Evolutionary conservation across 805 yeast species (phyloP), one percentile per base, ranked within the genome.

Genomic region (Zygoascus flipseniorum): DNA sequence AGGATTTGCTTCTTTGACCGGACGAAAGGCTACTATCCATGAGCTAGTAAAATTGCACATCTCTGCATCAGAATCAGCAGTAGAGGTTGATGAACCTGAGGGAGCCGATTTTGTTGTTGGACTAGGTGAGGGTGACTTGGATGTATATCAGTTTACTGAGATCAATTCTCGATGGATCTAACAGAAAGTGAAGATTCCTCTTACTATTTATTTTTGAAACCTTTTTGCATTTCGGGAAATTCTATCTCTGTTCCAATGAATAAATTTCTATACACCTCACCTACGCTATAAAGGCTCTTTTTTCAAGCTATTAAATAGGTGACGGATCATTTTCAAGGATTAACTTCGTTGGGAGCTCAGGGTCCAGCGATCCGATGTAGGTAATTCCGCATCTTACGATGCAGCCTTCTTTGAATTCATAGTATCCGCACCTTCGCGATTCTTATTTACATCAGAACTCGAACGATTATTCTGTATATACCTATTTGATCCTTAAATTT

Each of bases 131-230:
- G 49, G 43, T 5, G 54, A 52, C 32, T 31, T 52, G 19, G 51
- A 47, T 23, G 43, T 35, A 10, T 39, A 47, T 32, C 52, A 52
- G 39, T 52, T 52, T 19, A 31, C 54, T n/a, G 32, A 16, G 13
- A 37, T 52, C 23, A 52, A 52, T 31, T 6, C 54, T 37, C 28
- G 28, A 18, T 52, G 54, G 54, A 43, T 52, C 16, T 52, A 50
- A 18, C 18, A 37, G 42, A 16, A 37, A 16, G 18, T 37, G 18
- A 8, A 3, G 8, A 16, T 37, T 37, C 3, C 3, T 37, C n/a
- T 14, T 37, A 37, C 18, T 16, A 37, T 14, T 37, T 37, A 37
- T 37, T 16, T 14, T 5, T 37, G 18, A 14, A 32, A 16, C 42
- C n/a, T 4, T 16, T 37, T 5, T 37, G 18, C n/a, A 37, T 37